These are phyloP conservation scores for Plicaturopsis crispa DNA, from an alignment of 768 basidiomycete genomes.

Conservation along the genomic window DNA sequence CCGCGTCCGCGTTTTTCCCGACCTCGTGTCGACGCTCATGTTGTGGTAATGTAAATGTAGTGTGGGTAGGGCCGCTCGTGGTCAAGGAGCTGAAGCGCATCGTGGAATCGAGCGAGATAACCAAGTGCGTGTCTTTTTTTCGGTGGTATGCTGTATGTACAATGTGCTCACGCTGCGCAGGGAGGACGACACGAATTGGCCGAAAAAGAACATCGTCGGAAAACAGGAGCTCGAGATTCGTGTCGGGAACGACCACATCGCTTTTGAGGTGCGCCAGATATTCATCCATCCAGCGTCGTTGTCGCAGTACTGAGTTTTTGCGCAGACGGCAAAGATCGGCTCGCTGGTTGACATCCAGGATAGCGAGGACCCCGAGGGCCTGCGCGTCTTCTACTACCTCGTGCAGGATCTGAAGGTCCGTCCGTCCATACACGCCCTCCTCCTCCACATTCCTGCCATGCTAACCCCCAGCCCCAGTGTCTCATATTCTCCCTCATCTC, in stretches of 20 bases:
- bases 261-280: constrained; percentile 71
- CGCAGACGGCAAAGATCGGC: constrained; percentile 95
- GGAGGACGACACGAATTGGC: constrained; percentile 98
- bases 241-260: constrained; percentile 90
- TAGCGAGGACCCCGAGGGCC: constrained; percentile 94
- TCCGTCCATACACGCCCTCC: background rate
- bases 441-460: background rate
- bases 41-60: constrained; percentile 43
- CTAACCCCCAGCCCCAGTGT: constrained; percentile 49
- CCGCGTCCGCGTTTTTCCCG: background rate
- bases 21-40: background rate
- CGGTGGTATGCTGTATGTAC: too few species aligned
- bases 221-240: constrained; percentile 97
- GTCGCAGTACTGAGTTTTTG: background rate
- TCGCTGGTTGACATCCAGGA: constrained; percentile 95
- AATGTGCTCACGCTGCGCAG: too few species aligned
- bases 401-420: constrained; percentile 94
- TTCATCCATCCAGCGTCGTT: background rate
- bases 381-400: constrained; percentile 97
- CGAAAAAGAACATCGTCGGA: constrained; percentile 97
- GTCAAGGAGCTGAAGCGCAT: constrained; percentile 94
- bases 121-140: constrained; percentile 62
- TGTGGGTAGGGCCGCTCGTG: constrained; percentile 91
- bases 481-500: constrained; percentile 97
- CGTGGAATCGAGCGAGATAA: constrained; percentile 88